Evolutionary conservation across 495 filamentous ascomycete species (phyloP), one percentile per base, ranked within the genome.

Genomic region (Entonaema liquescens): DNA sequence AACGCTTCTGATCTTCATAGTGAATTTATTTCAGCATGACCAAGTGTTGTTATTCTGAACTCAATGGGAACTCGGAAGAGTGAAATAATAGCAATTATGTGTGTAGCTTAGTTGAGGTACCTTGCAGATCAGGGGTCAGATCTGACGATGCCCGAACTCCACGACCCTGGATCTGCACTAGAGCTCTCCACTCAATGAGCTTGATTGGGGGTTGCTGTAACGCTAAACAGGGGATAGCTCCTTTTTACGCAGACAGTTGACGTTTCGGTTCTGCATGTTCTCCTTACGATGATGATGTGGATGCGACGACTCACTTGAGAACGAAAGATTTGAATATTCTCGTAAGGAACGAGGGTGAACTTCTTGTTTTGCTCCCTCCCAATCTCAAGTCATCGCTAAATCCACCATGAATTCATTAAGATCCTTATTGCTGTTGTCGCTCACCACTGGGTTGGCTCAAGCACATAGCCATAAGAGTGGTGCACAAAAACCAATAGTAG

Each of bases 251-350:
- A 71, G 52, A 72, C 74, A 59, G 58, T 63, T 72, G 68, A 62
- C 31, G 74, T 76, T 76, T 76, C 74, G 74, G 54, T 40, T 40
- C 42, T 76, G 68, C 68, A 67, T 65, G n/a, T 74, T 64, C 59
- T 63, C 57, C 61, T 70, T 56, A 54, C 59, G 25, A 59, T 62
- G 44, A 50, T 28, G 55, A 1, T 33, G 31, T 64, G 49, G 17
- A 40, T 55, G 12, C 54, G 35, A 1, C 31, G 7, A 54, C 25
- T 31, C 21, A 5, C 26, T 25, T 59, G 47, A 33, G 53, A n/a
- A 52, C 21, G 19, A 12, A 17, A 29, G 1, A 26, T 54, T 58
- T 33, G 12, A 38, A 55, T 13, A 26, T 50, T 62, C 26, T 50
- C n/a, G n/a, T 28, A 9, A 23, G 26, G 35, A 13, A 29, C 17